These are phyloP conservation scores for Salvia rosmarinus DNA, from an alignment of 257 asterid genomes.

Conservation along the genomic window DNA sequence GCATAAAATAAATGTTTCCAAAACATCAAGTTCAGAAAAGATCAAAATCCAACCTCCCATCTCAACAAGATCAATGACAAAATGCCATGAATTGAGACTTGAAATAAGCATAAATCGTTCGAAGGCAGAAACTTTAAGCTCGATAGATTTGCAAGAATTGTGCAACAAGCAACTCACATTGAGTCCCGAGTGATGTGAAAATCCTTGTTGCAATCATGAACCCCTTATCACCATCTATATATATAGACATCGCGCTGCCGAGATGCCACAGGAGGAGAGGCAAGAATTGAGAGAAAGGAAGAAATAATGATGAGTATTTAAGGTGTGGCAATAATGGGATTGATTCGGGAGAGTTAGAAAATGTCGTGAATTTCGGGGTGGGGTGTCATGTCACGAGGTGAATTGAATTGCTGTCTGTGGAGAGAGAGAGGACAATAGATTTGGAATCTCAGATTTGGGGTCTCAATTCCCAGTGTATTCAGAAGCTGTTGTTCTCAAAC, in stretches of 20 bases:
- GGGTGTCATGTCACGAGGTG: slow-evolving; percentile 66
- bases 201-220: background rate
- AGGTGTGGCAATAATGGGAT: slow-evolving; percentile 30
- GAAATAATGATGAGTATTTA: slow-evolving; percentile 31
- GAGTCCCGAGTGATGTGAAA: slow-evolving; percentile 20
- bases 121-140: background rate
- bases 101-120: background rate
- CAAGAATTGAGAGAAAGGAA: slow-evolving; percentile 20
- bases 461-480: slow-evolving; percentile 45
- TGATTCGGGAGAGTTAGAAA: slow-evolving; percentile 32
- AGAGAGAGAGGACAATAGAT: slow-evolving; percentile 53
- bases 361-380: slow-evolving; percentile 52
- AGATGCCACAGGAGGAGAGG: slow-evolving; percentile 38
- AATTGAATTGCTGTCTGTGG: slow-evolving; percentile 28
- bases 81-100: background rate
- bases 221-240: background rate
- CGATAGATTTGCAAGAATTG: background rate
- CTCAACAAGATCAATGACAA: background rate
- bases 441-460: slow-evolving; percentile 70
- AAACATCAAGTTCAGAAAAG: background rate
- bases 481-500: slow-evolving; percentile 57
- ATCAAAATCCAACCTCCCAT: slow-evolving; percentile 25
- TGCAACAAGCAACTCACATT: slow-evolving; percentile 37
- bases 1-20: background rate
- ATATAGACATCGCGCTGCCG: slow-evolving; percentile 30